Evolutionary conservation across 2,329 filamentous ascomycete genomes (phyloP), one percentile per base, ranked within the genome.

Genomic region (Monosporascus cannonballus): DNA sequence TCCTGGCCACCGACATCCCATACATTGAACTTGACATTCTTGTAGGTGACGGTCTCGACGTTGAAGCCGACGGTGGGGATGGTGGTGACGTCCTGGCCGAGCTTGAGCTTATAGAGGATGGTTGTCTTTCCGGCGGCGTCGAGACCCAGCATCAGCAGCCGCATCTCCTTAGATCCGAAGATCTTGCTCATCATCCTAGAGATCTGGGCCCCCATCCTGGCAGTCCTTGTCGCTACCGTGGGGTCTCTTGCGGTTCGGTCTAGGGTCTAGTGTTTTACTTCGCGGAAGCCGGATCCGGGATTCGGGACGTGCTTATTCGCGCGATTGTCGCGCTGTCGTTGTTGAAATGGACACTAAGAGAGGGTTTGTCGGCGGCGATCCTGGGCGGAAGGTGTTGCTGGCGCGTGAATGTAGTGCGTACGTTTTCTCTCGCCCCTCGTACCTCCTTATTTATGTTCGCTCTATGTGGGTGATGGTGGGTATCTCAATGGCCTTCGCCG

Each of bases 41-140:
- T 96, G 80, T 96, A 96, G 62, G 92, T 95, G 66, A 97, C 92
- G 4, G 91, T 96, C 80, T 97, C 93, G 73, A 97, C 94, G 81
- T 97, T 97, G 83, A 97, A 97, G 64, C 93, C 94, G 65, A 99
- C 94, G 36, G 94, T 99, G 47, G 94, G 94, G 69, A 97, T 97
- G 50, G 94, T 97, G 57, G 94, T 97, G 66, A 97, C 92, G 70
- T 96, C 92, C 79, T 97, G 91, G 74, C 93, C 92, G 56, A 97
- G 85, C 83, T 97, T 97, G 69, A 99, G 83, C 81, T 96, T 97
- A 83, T 97, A 99, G 57, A 99, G 86, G 68, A 97, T 97, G 52
- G 94, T 97, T 47, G 94, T 99, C 81, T 99, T 99, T 79, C 94
- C 94, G 62, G 94, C 94, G 61, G 94, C 94, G 76, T 99, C 94